phyloP scores from a whole-genome alignment of 2,329 filamentous ascomycete species.

The Cladophialophora yegresii region DNA sequence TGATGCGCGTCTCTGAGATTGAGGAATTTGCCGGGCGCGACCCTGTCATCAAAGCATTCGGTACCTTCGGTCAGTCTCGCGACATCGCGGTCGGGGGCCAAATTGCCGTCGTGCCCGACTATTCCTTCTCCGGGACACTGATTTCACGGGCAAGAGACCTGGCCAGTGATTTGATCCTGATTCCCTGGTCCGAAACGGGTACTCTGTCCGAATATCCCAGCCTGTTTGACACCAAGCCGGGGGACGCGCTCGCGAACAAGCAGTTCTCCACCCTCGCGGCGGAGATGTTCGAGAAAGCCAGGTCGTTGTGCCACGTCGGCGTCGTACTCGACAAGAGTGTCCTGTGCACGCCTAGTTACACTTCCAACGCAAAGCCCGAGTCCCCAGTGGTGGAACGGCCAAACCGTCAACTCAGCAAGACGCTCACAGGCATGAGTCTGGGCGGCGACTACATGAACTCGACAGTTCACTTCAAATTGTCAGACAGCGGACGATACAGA shows the following conservation, averaged over 20 bases:
- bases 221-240: conserved; percentile 36
- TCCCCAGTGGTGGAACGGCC: conserved; percentile 36
- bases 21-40: conserved; percentile 73
- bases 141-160: conserved; percentile 69
- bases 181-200: conserved; percentile 88
- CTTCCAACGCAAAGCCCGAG: conserved; percentile 1
- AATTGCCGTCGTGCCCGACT: conserved; percentile 75
- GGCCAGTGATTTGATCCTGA: conserved; percentile 70
- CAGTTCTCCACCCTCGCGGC: conserved; percentile 53
- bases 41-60: conserved; percentile 87
- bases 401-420: conserved; percentile 51
- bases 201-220: conserved; percentile 67
- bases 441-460: conserved; percentile 21
- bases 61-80: conserved; percentile 80
- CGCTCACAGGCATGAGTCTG: conserved; percentile 60
- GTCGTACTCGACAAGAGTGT: conserved; percentile 68
- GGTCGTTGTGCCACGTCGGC: conserved; percentile 64
- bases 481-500: conserved; percentile 57
- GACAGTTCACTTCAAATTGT: conserved; percentile 29
- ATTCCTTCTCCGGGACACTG: conserved; percentile 76
- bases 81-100: conserved; percentile 80
- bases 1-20: conserved; percentile 87
- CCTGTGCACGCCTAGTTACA: conserved; percentile 18
- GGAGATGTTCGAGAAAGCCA: conserved; percentile 62
- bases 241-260: conserved; percentile 52